phyloP scores from a whole-genome alignment of 768 basidiomycete genomes.

The Lentinula guzmanii region DNA sequence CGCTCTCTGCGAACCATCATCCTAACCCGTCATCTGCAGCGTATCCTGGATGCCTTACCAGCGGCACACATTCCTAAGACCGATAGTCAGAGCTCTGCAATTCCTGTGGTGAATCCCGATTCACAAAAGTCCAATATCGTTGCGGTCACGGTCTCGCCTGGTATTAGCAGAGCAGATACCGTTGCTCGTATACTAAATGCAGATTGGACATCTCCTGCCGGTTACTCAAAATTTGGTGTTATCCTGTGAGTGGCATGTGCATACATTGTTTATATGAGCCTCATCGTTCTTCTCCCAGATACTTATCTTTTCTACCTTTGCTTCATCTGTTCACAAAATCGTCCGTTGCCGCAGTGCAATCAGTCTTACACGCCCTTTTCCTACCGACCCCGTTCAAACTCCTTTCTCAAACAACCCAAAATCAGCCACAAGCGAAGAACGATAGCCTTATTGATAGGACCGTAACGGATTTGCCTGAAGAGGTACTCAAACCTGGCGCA shows the following conservation, averaged over 20 bases:
- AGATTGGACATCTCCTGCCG: conserved; percentile 29
- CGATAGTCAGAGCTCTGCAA: conserved; percentile 24
- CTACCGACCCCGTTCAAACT: conserved; percentile 75
- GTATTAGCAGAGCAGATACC: conserved; percentile 68
- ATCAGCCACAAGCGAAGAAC: conserved; percentile 4
- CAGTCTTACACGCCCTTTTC: conserved; percentile 76
- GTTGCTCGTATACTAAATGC: conserved; percentile 50
- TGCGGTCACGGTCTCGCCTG: conserved; percentile 67
- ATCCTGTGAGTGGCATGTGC: conserved; percentile 38
- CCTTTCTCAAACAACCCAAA: conserved; percentile 17
- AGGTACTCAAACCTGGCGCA: conserved; percentile 73
- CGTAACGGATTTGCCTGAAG: conserved; percentile 31
- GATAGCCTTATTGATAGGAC: conserved; percentile 6
- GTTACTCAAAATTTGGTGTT: conserved; percentile 36
- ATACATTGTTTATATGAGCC: background rate
- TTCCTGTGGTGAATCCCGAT: conserved; percentile 37
- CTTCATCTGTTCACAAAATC: conserved; percentile 68
- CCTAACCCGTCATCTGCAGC: conserved; percentile 75
- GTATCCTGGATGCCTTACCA: conserved; percentile 78
- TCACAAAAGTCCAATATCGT: conserved; percentile 69
- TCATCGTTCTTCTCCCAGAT: conserved; percentile 32
- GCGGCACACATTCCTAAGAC: conserved; percentile 47
- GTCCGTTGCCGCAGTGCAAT: conserved; percentile 57
- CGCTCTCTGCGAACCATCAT: conserved; percentile 58
- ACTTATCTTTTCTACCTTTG: conserved; percentile 60